Evolutionary conservation across 768 basidiomycete genomes (phyloP).

Genomic region (Termitomyces sp.): DNA sequence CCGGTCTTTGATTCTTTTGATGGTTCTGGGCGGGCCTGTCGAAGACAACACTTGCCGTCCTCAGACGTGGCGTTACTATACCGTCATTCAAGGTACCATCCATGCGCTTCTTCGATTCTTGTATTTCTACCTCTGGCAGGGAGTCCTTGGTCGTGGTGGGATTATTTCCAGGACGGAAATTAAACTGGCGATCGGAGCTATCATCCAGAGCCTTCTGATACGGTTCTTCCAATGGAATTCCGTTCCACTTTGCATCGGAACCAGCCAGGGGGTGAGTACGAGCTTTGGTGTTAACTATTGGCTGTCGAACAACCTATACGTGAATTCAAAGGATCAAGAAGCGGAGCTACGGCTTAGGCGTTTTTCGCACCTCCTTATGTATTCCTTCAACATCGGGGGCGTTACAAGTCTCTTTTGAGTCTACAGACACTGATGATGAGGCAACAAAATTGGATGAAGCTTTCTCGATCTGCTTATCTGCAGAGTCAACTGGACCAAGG

Average conservation of each 20-base stretch:
- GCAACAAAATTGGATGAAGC: background rate
- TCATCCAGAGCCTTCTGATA: slow-evolving; percentile 16
- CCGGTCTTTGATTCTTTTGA: background rate
- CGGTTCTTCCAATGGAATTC: slow-evolving; percentile 12
- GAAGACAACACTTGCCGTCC: background rate
- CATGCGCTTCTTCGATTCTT: background rate
- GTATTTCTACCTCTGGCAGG: background rate
- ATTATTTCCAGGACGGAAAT: background rate
- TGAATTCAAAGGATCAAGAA: background rate
- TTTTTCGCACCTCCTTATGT: slow-evolving; percentile 1
- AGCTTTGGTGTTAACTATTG: slow-evolving; percentile 9
- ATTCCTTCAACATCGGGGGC: background rate
- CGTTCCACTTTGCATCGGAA: slow-evolving; percentile 11
- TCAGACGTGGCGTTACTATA: background rate
- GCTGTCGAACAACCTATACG: background rate
- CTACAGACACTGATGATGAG: background rate
- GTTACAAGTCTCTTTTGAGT: background rate
- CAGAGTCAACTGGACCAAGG: background rate
- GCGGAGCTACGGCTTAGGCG: background rate
- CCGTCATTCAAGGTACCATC: background rate
- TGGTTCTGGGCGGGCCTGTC: background rate
- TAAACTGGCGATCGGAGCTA: slow-evolving; percentile 11
- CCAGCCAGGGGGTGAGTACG: slow-evolving; percentile 16
- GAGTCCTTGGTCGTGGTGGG: background rate
- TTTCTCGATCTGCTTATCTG: background rate